Base-by-base conservation (phyloP, 192 early-diverging fungal genomes). In the Coemansia javaensis region DNA sequence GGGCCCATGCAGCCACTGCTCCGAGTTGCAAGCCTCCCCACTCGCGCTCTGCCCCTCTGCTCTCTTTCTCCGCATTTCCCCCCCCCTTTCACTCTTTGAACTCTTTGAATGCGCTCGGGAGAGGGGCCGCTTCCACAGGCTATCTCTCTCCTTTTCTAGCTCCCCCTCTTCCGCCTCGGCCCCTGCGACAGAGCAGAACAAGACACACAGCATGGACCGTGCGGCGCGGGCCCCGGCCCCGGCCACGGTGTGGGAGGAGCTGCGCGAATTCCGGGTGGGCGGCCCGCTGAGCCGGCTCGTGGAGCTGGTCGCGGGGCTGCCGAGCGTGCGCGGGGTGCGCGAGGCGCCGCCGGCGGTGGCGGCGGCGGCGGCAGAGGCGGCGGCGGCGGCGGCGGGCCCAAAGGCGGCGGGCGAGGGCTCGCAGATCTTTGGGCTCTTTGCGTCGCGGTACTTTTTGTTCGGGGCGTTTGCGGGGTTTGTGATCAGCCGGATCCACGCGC, bases 241-340 rank as follows among this genome's bases (percentile, higher is more conserved):
- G n/a, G n/a, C n/a, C n/a, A n/a, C n/a, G n/a, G 70, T 74, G 30
- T 74, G 70, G 70, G 63, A 74, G 50, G 63, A 74, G 42, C 43
- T 74, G 33, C 53, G 59, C n/a, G 50, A 62, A 17, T 44, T 58
- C 30, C 63, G 51, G 10, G 33, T 63, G 4, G 52, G 67, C 27
- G 60, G 17, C 21, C 50, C 50, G 20, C 21, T 63, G 9, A 42
- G 42, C 14, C 32, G 46, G 17, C 38, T 59, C 14, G 27, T 71
- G 15, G 56, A 54, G 20, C 46, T 45, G 22, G 9, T 59, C 2
- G 65, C 18, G 0, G 58, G 33, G 20, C 15, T 70, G 13, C 55
- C 66, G 1, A 25, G 28, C 22, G 22, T 22, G 43, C 27, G 10
- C 6, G 24, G 17, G 40, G n/a, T 7, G 16, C 23, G 18, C 30